These are phyloP conservation scores for Hibiscus mutabilis DNA, from an alignment of 345 rosid species.

Conservation along the genomic window DNA sequence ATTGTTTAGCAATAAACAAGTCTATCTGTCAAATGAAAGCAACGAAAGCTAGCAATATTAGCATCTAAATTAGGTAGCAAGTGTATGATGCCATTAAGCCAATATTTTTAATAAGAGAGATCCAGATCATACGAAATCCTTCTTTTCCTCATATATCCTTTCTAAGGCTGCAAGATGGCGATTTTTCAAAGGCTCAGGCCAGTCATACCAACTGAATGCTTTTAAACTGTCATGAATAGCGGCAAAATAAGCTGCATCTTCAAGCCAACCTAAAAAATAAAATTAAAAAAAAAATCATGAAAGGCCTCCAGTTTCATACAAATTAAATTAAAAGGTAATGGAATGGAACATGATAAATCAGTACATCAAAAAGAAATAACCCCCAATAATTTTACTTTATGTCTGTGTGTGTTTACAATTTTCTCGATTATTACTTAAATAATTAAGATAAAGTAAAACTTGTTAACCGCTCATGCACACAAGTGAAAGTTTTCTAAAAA, in stretches of 20 bases:
- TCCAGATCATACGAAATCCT: conserved; percentile 61
- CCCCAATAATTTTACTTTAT: not conserved
- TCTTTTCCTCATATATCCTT: conserved; percentile 63
- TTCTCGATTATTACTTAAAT: not conserved
- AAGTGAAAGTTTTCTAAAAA: not conserved
- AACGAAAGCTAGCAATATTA: conserved; percentile 14
- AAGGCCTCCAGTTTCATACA: not conserved
- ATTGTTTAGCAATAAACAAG: conserved; percentile 79
- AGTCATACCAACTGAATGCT: conserved; percentile 69
- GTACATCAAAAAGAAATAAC: not conserved
- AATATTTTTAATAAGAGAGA: conserved; percentile 15
- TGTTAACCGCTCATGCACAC: not conserved
- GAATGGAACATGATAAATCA: not conserved
- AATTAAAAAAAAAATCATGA: conserved; percentile 5
- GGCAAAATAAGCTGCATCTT: conserved; percentile 95
- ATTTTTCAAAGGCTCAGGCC: conserved; percentile 77
- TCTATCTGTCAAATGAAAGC: conserved; percentile 50
- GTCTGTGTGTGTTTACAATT: not conserved
- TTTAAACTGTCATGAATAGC: conserved; percentile 61
- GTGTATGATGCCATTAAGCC: not conserved
- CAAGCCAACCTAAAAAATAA: conserved; percentile 74
- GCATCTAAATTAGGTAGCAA: conserved; percentile 5
- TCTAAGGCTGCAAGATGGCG: conserved; percentile 89
- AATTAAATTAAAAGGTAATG: not conserved
- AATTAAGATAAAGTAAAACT: not conserved